Evolutionary conservation across 768 basidiomycete species (phyloP).

Genomic region (Leccinum incarnatum): DNA sequence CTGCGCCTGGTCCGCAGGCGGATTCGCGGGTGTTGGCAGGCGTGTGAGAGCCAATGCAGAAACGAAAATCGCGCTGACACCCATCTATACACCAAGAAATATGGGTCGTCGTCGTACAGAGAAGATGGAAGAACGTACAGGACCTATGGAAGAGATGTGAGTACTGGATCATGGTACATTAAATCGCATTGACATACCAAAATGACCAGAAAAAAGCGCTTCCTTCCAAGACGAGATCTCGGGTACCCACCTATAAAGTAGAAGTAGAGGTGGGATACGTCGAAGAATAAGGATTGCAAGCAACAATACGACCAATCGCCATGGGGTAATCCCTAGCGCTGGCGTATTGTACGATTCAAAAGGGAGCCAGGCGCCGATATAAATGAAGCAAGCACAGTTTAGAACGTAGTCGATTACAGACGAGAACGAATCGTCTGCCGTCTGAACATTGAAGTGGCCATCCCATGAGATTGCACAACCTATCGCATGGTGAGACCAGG

Average conservation of each 20-base stretch:
- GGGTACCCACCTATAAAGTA: slow-evolving; percentile 81
- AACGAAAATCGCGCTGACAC: slow-evolving; percentile 89
- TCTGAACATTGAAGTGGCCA: slow-evolving; percentile 74
- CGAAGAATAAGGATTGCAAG: slow-evolving; percentile 70
- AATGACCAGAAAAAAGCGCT: slow-evolving; percentile 90
- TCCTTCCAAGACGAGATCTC: slow-evolving; percentile 84
- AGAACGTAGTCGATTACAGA: slow-evolving; percentile 87
- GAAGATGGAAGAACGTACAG: slow-evolving; percentile 38
- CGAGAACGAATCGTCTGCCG: slow-evolving; percentile 83
- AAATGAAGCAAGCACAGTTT: slow-evolving; percentile 78
- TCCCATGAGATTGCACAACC: slow-evolving; percentile 94
- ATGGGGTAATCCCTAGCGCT: slow-evolving; percentile 60
- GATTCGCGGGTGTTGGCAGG: slow-evolving; percentile 53
- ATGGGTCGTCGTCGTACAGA: not conserved
- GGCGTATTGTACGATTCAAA: slow-evolving; percentile 56
- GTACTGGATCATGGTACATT: not conserved
- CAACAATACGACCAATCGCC: slow-evolving; percentile 68
- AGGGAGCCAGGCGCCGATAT: slow-evolving; percentile 86
- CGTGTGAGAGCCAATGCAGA: slow-evolving; percentile 66
- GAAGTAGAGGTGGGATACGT: slow-evolving; percentile 74
- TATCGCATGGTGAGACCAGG: slow-evolving; percentile 23
- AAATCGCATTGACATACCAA: slow-evolving; percentile 47
- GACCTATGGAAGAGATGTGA: slow-evolving; percentile 37
- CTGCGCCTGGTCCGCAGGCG: slow-evolving; percentile 69
- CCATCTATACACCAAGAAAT: slow-evolving; percentile 56